Evolutionary conservation across 371 early-diverging fungal genomes (phyloP).

Genomic region (Mortierella polycephala): DNA sequence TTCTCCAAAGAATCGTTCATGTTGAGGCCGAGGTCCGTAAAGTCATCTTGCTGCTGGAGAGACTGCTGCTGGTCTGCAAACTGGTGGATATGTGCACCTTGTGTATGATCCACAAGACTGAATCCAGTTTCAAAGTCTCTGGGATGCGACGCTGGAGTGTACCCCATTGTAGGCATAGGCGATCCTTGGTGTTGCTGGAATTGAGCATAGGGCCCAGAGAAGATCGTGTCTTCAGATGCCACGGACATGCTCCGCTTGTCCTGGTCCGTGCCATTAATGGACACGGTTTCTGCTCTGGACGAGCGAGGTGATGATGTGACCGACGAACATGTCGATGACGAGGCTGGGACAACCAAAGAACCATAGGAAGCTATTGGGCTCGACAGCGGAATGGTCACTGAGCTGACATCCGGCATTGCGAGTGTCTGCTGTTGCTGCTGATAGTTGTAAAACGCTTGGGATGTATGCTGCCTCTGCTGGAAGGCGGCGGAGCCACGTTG

Average conservation of each 20-base stretch:
- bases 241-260: not conserved
- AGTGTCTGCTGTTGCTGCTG: conserved; percentile 19
- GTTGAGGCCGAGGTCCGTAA: conserved; percentile 18
- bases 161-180: conserved; percentile 1
- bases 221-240: not conserved
- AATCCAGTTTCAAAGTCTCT: not conserved
- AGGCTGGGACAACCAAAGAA: conserved; percentile 49
- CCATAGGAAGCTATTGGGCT: conserved; percentile 28
- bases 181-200: conserved; percentile 1
- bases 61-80: not conserved
- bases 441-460: not conserved
- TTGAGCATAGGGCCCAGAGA: not conserved
- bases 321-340: conserved; percentile 39
- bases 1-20: conserved; percentile 38
- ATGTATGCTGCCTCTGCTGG: conserved; percentile 10
- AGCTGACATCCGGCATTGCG: conserved; percentile 15
- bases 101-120: conserved; percentile 5
- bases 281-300: conserved; percentile 8
- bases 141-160: not conserved
- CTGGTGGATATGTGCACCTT: conserved; percentile 4
- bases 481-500: conserved; percentile 1
- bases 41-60: not conserved
- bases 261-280: not conserved
- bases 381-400: conserved; percentile 25
- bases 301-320: conserved; percentile 26